Evolutionary conservation across 1,284 basidiomycete species (phyloP).

Genomic region (Butyriboletus appendiculatus): DNA sequence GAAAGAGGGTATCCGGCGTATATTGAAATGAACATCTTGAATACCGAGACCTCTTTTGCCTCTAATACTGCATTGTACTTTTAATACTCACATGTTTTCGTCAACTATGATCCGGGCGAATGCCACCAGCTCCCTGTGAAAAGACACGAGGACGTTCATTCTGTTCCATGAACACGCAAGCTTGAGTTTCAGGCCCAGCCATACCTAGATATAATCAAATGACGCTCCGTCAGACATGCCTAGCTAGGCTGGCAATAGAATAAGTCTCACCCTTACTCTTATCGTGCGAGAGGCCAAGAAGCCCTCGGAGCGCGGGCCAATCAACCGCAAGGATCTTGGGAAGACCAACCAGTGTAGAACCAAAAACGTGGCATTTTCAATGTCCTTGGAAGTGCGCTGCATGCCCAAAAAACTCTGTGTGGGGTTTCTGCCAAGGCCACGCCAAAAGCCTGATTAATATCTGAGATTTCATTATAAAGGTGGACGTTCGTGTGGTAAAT

Average conservation of each 20-base stretch:
- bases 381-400: background rate
- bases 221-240: background rate
- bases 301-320: background rate
- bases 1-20: conserved; percentile 78
- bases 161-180: background rate
- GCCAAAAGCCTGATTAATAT: background rate
- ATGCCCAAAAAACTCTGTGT: background rate
- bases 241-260: background rate
- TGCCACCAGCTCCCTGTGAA: background rate
- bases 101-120: conserved; percentile 10
- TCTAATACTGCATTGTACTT: conserved; percentile 21
- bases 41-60: background rate
- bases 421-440: conserved; percentile 15
- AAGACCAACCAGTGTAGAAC: background rate
- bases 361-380: too few relatives aligned
- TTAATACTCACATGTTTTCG: conserved; percentile 6
- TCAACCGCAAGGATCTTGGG: background rate
- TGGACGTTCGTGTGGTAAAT: too few relatives aligned
- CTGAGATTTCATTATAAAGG: background rate
- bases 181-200: too few relatives aligned
- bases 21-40: conserved; percentile 45
- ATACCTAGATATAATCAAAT: background rate
- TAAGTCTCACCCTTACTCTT: background rate
- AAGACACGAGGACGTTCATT: background rate
- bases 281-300: background rate